phyloP scores from a whole-genome alignment of 176 grass and related monocot species.

The Aegilops umbellulata region DNA sequence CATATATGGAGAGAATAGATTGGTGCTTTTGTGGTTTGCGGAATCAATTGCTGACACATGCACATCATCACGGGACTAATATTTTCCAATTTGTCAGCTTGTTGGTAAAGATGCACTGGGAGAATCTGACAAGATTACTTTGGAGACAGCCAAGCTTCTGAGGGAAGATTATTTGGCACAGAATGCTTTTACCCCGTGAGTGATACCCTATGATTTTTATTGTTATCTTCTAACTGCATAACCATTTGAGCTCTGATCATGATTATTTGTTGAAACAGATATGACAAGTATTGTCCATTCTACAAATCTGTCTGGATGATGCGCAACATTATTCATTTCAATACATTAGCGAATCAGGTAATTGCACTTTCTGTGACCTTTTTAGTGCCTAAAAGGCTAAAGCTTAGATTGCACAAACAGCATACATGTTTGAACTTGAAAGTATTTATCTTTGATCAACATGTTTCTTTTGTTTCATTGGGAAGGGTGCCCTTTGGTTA shows the following conservation, averaged over 20 bases:
- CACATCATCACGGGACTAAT: slow-evolving; percentile 15
- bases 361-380: background rate
- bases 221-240: slow-evolving; percentile 5
- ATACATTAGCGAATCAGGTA: slow-evolving; percentile 81
- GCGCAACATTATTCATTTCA: slow-evolving; percentile 93
- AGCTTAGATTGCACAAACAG: background rate
- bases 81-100: slow-evolving; percentile 54
- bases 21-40: background rate
- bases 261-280: slow-evolving; percentile 35
- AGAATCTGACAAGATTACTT: slow-evolving; percentile 70
- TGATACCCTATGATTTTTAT: background rate
- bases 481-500: background rate
- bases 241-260: background rate
- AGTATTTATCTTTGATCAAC: background rate
- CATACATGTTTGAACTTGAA: background rate
- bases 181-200: slow-evolving; percentile 90
- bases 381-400: background rate
- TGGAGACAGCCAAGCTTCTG: slow-evolving; percentile 84
- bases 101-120: slow-evolving; percentile 92
- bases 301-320: slow-evolving; percentile 97
- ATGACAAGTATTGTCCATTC: slow-evolving; percentile 87
- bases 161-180: slow-evolving; percentile 89
- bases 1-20: background rate
- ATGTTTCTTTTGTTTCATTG: background rate
- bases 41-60: background rate